Evolutionary conservation across 805 yeast species (phyloP).

Genomic region (Lipomyces spencermartinsiae): DNA sequence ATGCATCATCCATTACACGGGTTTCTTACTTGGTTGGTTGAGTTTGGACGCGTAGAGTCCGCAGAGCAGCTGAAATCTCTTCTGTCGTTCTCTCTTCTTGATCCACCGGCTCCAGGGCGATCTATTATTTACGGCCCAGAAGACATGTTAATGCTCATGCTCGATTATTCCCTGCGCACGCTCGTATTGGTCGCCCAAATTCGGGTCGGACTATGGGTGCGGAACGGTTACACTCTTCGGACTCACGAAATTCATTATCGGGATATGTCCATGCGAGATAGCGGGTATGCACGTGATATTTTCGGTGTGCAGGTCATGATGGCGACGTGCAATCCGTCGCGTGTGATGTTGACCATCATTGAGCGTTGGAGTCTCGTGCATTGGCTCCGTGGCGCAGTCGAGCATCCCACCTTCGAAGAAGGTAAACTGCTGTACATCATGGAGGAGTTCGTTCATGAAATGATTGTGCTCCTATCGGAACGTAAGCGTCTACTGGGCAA

Average conservation of each 20-base stretch:
- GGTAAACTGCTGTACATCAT: constrained; percentile 62
- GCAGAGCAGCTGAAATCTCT: constrained; percentile 26
- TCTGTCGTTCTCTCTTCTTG: constrained; percentile 28
- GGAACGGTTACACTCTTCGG: constrained; percentile 84
- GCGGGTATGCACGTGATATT: constrained; percentile 80
- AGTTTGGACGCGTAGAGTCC: constrained; percentile 49
- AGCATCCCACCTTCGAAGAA: constrained; percentile 49
- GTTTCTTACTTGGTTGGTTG: constrained; percentile 72
- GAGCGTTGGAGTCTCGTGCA: constrained; percentile 71
- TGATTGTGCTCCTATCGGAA: constrained; percentile 73
- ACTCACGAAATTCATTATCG: constrained; percentile 82
- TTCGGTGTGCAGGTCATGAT: constrained; percentile 69
- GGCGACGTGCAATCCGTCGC: constrained; percentile 62
- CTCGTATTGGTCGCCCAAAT: constrained; percentile 82
- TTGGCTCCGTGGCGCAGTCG: constrained; percentile 59
- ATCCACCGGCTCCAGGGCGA: constrained; percentile 27
- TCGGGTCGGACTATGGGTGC: constrained; percentile 89
- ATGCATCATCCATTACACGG: constrained; percentile 83
- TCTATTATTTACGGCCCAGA: constrained; percentile 28
- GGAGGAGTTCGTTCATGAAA: constrained; percentile 76
- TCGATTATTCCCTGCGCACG: constrained; percentile 80
- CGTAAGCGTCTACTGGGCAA: constrained; percentile 62
- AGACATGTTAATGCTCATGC: constrained; percentile 47
- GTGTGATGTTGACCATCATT: constrained; percentile 62
- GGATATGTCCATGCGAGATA: constrained; percentile 78